Conservation (phyloP, 2,329 filamentous ascomycete species). For the Byssothecium circinans region DNA sequence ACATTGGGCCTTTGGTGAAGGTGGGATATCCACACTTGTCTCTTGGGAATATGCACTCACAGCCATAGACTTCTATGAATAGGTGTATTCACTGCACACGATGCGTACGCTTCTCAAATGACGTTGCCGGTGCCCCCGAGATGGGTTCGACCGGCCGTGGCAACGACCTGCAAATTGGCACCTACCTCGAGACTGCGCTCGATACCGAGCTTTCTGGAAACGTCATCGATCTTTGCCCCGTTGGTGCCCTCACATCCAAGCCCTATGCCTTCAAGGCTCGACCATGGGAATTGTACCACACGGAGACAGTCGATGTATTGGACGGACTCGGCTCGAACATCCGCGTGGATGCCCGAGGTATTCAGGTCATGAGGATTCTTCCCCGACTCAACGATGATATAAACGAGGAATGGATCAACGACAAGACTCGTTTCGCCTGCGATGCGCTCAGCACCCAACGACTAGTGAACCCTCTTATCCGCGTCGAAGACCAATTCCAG, state of each 20-base stretch:
- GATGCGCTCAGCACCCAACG: constrained; percentile 96
- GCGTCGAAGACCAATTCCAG: constrained; percentile 86
- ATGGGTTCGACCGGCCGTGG: constrained; percentile 92
- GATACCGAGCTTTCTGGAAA: constrained; percentile 96
- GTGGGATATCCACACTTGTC: constrained; percentile 28
- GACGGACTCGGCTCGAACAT: constrained; percentile 94
- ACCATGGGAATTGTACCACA: constrained; percentile 96
- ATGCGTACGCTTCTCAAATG: constrained; percentile 96
- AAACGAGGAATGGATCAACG: constrained; percentile 99
- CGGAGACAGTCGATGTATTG: constrained; percentile 92
- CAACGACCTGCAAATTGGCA: constrained; percentile 97
- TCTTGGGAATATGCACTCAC: constrained; percentile 27
- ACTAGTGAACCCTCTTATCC: constrained; percentile 87
- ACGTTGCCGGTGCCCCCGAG: constrained; percentile 93
- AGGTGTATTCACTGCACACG: constrained; percentile 98
- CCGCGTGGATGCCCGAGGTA: constrained; percentile 85
- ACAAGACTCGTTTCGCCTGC: constrained; percentile 95
- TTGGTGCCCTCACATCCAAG: constrained; percentile 94
- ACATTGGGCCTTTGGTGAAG: constrained; percentile 96
- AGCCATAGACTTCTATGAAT: constrained; percentile 86
- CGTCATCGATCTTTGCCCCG: constrained; percentile 96
- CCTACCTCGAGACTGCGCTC: constrained; percentile 91
- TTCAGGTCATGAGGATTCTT: constrained; percentile 94
- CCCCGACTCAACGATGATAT: constrained; percentile 95
- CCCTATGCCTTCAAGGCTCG: constrained; percentile 96